Base-by-base conservation (phyloP, 139 green algal genomes). In the Micractinium sp. region DNA sequence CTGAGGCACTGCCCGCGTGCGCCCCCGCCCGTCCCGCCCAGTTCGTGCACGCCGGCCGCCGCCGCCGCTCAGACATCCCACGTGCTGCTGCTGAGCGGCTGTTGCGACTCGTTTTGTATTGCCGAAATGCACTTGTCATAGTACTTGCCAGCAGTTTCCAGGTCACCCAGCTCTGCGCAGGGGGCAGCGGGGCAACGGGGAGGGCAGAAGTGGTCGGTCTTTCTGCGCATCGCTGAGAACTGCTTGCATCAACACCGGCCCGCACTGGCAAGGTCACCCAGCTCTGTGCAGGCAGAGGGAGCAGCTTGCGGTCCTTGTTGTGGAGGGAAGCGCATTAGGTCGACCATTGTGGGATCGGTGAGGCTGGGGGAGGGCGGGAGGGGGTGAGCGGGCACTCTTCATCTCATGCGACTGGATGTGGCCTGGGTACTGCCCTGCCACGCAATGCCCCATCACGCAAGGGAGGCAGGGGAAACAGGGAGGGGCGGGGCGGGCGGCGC, bases 61-160 rank as follows among this genome's bases (percentile, higher is more conserved):
- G 69, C 69, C 69, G 25, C 69, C 69, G 25, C 12, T 47, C 33
- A 61, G 29, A 63, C 39, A 56, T 87, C 83, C 83, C 83, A 87
- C 5, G 83, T 87, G 67, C 36, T 67, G 38, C 56, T 63, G 38
- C 56, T 63, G 18, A 79, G 83, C 36, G 71, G 83, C 67, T 79
- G 83, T 38, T 79, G 83, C 29, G 66, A 66, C 67, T 90, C 86
- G 27, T 60, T 71, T 29, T 81, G 63, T 73, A 94, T 94, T 0
- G 90, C 90, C 31, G 47, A 1, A 3, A 94, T 92, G 84, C 89
- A 93, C 13, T 29, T 67, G 61, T 94, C 92, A 39, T 94, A 94
- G 79, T 89, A 94, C 36, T 87, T 22, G 3, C 79, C 92, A 23
- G 92, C 92, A 18, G 79, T 36, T 61, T 94, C 92, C 0, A 92